Evolutionary conservation across 2,329 filamentous ascomycete species (phyloP).

Genomic region (Aspergillus japonicus): DNA sequence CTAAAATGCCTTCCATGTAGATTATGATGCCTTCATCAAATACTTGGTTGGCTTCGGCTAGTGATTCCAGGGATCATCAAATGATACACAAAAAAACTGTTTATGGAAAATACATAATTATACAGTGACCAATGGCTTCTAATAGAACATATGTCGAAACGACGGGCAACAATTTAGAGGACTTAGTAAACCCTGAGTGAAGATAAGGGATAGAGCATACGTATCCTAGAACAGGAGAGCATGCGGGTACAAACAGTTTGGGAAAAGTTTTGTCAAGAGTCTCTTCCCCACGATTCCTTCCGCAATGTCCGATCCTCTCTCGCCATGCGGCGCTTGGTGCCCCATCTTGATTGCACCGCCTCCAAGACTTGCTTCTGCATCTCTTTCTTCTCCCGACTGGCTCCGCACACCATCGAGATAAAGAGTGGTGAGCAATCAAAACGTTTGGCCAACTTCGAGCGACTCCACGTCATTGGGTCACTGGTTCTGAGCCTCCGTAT

Average conservation of each 20-base stretch:
- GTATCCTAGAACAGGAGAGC: neutral
- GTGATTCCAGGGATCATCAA: neutral
- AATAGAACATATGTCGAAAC: neutral
- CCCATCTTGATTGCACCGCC: slow-evolving; percentile 60
- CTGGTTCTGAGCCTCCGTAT: slow-evolving; percentile 55
- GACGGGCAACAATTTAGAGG: neutral
- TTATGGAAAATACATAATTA: neutral
- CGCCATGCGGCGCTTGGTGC: slow-evolving; percentile 57
- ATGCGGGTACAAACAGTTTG: neutral
- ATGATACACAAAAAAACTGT: neutral
- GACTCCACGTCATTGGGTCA: slow-evolving; percentile 61
- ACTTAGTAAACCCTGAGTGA: neutral
- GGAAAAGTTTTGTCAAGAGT: slow-evolving; percentile 43
- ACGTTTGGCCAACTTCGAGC: slow-evolving; percentile 58
- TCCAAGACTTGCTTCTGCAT: slow-evolving; percentile 51
- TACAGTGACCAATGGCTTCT: neutral
- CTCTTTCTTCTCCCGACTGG: slow-evolving; percentile 50
- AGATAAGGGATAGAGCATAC: neutral
- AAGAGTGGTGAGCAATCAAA: slow-evolving; percentile 65
- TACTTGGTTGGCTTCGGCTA: neutral
- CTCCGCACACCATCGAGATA: slow-evolving; percentile 58
- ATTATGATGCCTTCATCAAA: neutral
- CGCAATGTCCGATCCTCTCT: slow-evolving; percentile 61
- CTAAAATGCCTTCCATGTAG: neutral
- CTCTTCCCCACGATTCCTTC: slow-evolving; percentile 60